Conservation (phyloP, 495 filamentous ascomycete species). For the Penicillium manginii region DNA sequence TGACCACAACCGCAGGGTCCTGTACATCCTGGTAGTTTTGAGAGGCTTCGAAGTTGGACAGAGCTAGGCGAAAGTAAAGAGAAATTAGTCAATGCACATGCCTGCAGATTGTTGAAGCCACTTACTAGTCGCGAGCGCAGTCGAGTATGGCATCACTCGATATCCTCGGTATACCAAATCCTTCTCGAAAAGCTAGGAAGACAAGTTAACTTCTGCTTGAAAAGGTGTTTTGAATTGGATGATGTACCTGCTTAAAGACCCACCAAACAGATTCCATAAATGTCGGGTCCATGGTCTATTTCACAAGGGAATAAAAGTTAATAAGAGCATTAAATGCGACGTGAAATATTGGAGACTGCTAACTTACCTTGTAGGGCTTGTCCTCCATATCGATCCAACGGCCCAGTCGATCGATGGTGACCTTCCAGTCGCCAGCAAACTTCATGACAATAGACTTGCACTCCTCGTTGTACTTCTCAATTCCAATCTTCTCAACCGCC, state of each 20-base stretch:
- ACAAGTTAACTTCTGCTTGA: neutral
- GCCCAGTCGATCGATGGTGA: constrained; percentile 86
- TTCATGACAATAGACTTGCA: constrained; percentile 95
- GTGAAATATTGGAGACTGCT: neutral
- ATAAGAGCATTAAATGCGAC: neutral
- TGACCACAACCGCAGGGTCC: constrained; percentile 89
- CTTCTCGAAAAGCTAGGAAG: constrained; percentile 76
- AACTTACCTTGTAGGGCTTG: constrained; percentile 78
- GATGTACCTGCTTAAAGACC: constrained; percentile 73
- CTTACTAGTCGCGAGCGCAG: constrained; percentile 71
- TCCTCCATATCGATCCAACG: constrained; percentile 99
- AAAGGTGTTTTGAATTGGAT: neutral
- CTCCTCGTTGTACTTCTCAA: constrained; percentile 91
- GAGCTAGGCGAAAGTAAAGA: constrained; percentile 36
- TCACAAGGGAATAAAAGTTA: neutral
- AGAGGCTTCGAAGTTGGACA: constrained; percentile 88
- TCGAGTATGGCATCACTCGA: constrained; percentile 94
- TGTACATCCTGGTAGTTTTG: constrained; percentile 95
- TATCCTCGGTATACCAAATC: constrained; percentile 86
- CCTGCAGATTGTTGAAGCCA: neutral
- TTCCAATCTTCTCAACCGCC: constrained; percentile 83
- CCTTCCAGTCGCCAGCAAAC: constrained; percentile 85
- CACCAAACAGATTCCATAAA: constrained; percentile 99
- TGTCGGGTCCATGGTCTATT: constrained; percentile 83
- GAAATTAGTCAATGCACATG: neutral